These are phyloP conservation scores for Aspergillus haitiensis DNA, from an alignment of 495 filamentous ascomycete genomes.

Conservation along the genomic window DNA sequence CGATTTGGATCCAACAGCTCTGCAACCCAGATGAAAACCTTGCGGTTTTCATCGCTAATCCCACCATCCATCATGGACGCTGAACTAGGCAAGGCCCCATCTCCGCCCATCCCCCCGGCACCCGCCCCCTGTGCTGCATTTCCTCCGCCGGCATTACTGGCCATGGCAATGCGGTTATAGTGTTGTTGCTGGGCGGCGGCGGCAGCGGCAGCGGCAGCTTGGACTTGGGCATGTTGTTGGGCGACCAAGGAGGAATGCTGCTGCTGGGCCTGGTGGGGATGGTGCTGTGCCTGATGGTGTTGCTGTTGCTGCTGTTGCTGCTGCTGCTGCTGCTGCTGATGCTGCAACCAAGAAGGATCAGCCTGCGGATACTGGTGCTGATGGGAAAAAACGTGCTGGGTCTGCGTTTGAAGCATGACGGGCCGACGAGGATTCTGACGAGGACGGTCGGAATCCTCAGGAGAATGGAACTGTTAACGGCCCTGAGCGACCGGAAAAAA, in stretches of 20 bases:
- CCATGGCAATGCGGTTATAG: conserved; percentile 72
- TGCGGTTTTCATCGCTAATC: conserved; percentile 86
- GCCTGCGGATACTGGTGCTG: conserved; percentile 80
- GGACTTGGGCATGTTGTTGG: conserved; percentile 59
- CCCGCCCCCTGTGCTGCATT: conserved; percentile 43
- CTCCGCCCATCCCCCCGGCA: conserved; percentile 49
- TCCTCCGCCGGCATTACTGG: conserved; percentile 48
- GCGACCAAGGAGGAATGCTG: conserved; percentile 50
- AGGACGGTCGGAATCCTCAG: conserved; percentile 41
- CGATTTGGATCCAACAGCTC: conserved; percentile 86
- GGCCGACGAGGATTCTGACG: conserved; percentile 31
- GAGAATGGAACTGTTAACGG: conserved; percentile 28
- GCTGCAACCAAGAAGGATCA: conserved; percentile 78
- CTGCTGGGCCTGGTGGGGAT: conserved; percentile 48
- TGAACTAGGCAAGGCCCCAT: conserved; percentile 51
- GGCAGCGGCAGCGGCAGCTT: conserved; percentile 63
- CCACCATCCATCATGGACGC: conserved; percentile 54
- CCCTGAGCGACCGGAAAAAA: conserved; percentile 24
- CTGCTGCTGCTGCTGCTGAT: conserved; percentile 59
- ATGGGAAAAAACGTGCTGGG: conserved; percentile 67
- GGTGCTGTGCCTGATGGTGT: conserved; percentile 69
- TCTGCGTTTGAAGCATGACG: conserved; percentile 54
- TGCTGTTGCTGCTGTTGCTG: conserved; percentile 56
- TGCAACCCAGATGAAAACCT: conserved; percentile 88
- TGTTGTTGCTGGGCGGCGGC: conserved; percentile 73